phyloP scores from a whole-genome alignment of 2,329 filamentous ascomycete species.

The Plenodomus tracheiphilus region DNA sequence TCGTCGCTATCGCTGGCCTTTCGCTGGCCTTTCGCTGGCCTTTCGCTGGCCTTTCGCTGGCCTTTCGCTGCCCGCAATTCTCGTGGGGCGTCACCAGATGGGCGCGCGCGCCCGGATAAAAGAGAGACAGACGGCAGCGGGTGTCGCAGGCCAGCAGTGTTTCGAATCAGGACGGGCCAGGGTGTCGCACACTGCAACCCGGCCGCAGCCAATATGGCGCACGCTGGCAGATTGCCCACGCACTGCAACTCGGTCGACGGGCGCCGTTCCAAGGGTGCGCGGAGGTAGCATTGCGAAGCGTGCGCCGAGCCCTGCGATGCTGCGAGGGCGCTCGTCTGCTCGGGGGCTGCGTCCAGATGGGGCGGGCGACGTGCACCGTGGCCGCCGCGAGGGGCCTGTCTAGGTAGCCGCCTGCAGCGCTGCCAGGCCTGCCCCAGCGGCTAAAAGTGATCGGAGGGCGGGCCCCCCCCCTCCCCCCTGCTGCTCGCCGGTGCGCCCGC shows the following conservation, averaged over 20 bases:
- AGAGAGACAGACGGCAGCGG: constrained; percentile 36
- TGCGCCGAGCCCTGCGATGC: constrained; percentile 7
- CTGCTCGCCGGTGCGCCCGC: not conserved
- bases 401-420: not conserved
- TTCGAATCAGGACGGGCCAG: constrained; percentile 33
- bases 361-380: constrained; percentile 9
- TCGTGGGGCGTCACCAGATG: constrained; percentile 36
- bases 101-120: constrained; percentile 39
- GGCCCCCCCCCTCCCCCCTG: not conserved
- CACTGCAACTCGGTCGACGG: constrained; percentile 27
- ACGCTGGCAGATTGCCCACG: constrained; percentile 38
- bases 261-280: constrained; percentile 13
- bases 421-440: constrained; percentile 6
- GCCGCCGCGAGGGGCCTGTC: not conserved
- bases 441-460: constrained; percentile 16
- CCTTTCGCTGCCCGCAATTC: constrained; percentile 25
- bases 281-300: constrained; percentile 26
- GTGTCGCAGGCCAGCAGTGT: constrained; percentile 37
- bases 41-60: too few relatives aligned
- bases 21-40: too few relatives aligned
- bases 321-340: constrained; percentile 21
- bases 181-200: constrained; percentile 38
- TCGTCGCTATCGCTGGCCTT: too few relatives aligned
- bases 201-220: constrained; percentile 36
- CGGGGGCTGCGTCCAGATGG: constrained; percentile 17